Evolutionary conservation across 305 asterid genomes (phyloP), one percentile per base, ranked within the genome.

Genomic region (Ajuga reptans): DNA sequence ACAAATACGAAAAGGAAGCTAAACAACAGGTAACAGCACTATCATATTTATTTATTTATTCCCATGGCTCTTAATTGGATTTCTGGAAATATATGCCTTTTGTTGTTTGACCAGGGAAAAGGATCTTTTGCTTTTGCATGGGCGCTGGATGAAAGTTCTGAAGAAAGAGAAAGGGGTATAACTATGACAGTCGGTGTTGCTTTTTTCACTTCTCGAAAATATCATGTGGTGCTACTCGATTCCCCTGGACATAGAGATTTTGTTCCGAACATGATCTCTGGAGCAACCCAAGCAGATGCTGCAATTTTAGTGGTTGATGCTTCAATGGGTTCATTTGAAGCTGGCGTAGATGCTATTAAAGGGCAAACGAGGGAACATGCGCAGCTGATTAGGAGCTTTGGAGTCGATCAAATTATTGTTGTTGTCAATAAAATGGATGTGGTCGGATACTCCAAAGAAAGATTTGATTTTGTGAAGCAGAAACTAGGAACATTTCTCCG

Each of bases 221-320:
- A 87, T 76, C 92, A 81, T 24, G 80, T 94, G 66, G 97, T 94
- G 80, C 78, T 94, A 74, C 97, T 94, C 1, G 99, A 94, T 81
- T 94, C 97, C 62, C 99, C 99, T 1, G 99, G 96, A 68, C 97
- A 94, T 73, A 86, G 87, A 81, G 99, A 94, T 80, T 89, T 94
- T 77, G 97, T 94, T 71, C 99, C 99, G 65, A 93, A 91, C 81
- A 93, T 93, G 99, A 93, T 93, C 76, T 82, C 99, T 16, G 99
- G 99, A 75, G 95, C 99, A 81, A 86, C 96, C 29, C 99, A 93
- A 83, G 99, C 99, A 69, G 99, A 93, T 89, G 99, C 97, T 73
- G 99, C 97, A 42, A 79, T 93, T 72, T 81, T 93, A 9, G 99
- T 91, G 58, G 79, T 91, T 58, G 99, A 93, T 82, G 96, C 97